Base-by-base conservation (phyloP, 768 basidiomycete genomes). In the Tephrocybe rancida region DNA sequence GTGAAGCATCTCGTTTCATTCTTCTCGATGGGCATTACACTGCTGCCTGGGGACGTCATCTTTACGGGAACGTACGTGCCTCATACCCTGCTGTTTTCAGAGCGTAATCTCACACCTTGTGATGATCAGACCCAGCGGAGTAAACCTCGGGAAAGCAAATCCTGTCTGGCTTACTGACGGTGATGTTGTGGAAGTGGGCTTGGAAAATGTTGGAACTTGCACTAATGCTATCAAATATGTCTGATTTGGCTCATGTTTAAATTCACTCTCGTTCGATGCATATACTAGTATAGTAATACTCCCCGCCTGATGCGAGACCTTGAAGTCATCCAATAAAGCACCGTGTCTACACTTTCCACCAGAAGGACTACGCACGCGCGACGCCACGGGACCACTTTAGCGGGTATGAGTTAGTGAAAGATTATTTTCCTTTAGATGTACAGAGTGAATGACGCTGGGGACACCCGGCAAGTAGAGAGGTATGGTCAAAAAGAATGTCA, bases 1-100 rank as follows among this genome's bases (percentile, higher is more conserved):
- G 73, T 74, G 24, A 69, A 68, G 43, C 60, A 71, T 8, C 60
- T 74, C 2, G 70, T 73, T 7, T 69, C 68, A 11, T 75, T 72
- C 67, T 72, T 75, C 64, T 71, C 70, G 2, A 75, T 75, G 74
- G 74, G 74, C 1, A 75, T 65, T 18, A 75, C 74, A 0, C 56
- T 74, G 26, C 57, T 70, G 16, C 74, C 74, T 25, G 74, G 73
- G 7, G 74, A 75, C 53, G 67, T 75, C 8, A 74, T 75, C 22
- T 75, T 73, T 56, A 74, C 74, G 30, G 72, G 71, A 64, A 73
- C 69, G 73, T 72, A 44, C 55, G 70, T 64, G 32, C 9, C 39
- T 37, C 25, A 11, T 19, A 38, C 26, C 13, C 32, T 53, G 32
- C n/a, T 1, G 19, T 25, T 16, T 48, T 19, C 27, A 38, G 13